Conservation (phyloP, 2,329 filamentous ascomycete species). For the Endothia cerciana region DNA sequence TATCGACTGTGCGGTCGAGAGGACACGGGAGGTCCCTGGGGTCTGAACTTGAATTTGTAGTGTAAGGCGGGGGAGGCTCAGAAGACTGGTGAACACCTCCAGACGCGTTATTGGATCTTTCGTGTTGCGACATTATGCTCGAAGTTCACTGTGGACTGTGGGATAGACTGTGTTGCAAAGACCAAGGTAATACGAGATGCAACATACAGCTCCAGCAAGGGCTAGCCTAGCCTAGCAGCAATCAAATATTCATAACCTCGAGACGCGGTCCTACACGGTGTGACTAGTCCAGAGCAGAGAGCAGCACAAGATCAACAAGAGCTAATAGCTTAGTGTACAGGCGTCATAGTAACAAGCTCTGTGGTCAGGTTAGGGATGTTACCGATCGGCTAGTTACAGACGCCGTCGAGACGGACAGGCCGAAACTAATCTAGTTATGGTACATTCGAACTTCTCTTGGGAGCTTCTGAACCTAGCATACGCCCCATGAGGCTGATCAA, state of each 20-base stretch:
- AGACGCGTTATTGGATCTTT: not conserved
- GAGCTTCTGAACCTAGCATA: too few species aligned
- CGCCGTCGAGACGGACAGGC: not conserved
- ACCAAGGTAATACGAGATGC: not conserved
- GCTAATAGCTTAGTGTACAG: not conserved
- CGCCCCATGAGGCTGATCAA: too few species aligned
- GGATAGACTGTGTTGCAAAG: not conserved
- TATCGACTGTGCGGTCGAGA: conserved; percentile 14
- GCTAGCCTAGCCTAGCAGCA: not conserved
- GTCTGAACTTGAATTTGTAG: not conserved
- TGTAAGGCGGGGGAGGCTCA: not conserved
- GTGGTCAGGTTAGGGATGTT: not conserved
- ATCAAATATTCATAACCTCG: too few species aligned
- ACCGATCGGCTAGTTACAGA: not conserved
- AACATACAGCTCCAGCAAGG: not conserved
- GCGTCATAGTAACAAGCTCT: not conserved
- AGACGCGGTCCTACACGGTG: too few species aligned
- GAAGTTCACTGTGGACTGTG: not conserved
- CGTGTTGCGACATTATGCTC: not conserved
- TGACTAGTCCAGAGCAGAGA: too few species aligned
- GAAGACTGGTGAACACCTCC: not conserved
- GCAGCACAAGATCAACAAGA: too few species aligned
- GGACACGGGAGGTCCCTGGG: not conserved
- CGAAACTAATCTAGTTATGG: not conserved
- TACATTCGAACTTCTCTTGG: not conserved